phyloP scores from a whole-genome alignment of 768 basidiomycete species.

The Erythrobasidium yunnanense region DNA sequence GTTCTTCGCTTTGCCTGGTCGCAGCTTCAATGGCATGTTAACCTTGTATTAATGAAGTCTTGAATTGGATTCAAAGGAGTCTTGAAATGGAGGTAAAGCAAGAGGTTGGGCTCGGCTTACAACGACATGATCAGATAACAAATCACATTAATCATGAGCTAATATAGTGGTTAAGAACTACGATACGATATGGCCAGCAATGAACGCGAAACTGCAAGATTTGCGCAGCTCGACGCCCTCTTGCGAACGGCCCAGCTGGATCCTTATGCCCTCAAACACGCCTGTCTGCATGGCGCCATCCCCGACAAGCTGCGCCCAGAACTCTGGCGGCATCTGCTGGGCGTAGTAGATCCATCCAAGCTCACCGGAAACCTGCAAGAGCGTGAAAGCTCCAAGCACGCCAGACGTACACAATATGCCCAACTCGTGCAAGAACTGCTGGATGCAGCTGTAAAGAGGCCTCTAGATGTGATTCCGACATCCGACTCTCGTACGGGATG shows the following conservation, averaged over 20 bases:
- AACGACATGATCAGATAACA: too few relatives aligned
- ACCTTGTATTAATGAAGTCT: not conserved
- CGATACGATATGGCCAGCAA: too few relatives aligned
- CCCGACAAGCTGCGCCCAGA: conserved; percentile 26
- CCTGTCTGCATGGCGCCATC: conserved; percentile 12
- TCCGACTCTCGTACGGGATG: too few relatives aligned
- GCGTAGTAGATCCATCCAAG: conserved; percentile 12
- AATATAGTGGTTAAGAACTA: too few relatives aligned
- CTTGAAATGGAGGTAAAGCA: too few relatives aligned
- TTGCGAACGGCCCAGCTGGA: not conserved
- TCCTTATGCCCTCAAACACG: conserved; percentile 13
- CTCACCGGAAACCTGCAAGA: not conserved
- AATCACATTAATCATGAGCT: too few relatives aligned
- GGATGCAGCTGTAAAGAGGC: too few relatives aligned
- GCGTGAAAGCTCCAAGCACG: not conserved
- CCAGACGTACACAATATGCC: conserved; percentile 10
- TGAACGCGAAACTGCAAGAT: not conserved
- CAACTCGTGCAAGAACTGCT: too few relatives aligned
- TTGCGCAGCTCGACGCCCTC: conserved; percentile 9
- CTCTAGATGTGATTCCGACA: too few relatives aligned
- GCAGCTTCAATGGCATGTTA: not conserved
- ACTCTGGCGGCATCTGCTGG: conserved; percentile 18
- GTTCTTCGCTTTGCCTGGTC: conserved; percentile 10
- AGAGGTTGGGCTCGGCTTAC: too few relatives aligned
- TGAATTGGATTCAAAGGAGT: too few relatives aligned